These are phyloP conservation scores for Nitzschia sp. DNA, from an alignment of 108 stramenopile species.

Conservation along the genomic window DNA sequence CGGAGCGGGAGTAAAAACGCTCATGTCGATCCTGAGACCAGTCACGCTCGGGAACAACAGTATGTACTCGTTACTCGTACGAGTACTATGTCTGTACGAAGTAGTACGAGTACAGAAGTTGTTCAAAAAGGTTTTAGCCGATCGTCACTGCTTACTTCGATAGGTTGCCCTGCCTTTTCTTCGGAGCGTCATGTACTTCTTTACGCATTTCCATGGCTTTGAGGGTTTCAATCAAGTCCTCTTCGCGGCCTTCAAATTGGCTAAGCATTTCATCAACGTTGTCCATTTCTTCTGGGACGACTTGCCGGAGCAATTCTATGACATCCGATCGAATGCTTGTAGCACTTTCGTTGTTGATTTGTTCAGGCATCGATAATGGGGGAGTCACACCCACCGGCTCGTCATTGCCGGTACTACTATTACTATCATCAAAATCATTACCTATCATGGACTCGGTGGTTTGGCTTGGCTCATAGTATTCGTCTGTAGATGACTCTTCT, in stretches of 20 bases:
- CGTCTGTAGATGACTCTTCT: background rate
- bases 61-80: too few relatives aligned
- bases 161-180: too few relatives aligned
- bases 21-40: too few relatives aligned
- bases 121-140: too few relatives aligned
- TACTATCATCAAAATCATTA: background rate
- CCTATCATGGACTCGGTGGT: background rate
- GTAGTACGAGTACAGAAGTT: too few relatives aligned
- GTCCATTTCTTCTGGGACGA: conserved; percentile 85
- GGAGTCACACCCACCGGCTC: too few relatives aligned
- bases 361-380: too few relatives aligned
- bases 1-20: too few relatives aligned
- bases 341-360: background rate
- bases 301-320: conserved; percentile 69
- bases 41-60: too few relatives aligned
- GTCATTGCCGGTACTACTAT: background rate
- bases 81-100: too few relatives aligned
- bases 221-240: conserved; percentile 83
- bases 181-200: too few relatives aligned
- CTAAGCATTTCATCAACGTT: conserved; percentile 89
- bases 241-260: conserved; percentile 87
- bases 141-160: too few relatives aligned
- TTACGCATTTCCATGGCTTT: conserved; percentile 87
- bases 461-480: background rate
- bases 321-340: conserved; percentile 61